Evolutionary conservation across 106 monocot genomes (phyloP).

Genomic region (Hemerocallis citrina): DNA sequence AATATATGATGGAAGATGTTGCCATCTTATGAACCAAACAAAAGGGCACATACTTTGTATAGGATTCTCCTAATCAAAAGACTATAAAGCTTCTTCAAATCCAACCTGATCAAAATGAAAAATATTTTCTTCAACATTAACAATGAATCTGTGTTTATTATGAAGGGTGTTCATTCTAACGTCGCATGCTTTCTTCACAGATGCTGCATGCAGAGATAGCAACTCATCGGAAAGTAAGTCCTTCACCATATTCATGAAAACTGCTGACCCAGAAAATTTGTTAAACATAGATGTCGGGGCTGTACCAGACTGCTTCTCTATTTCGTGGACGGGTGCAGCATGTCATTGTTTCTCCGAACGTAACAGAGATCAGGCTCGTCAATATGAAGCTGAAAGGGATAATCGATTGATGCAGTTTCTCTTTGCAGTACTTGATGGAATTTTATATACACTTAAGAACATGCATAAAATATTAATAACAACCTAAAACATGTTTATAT

Average conservation of each 20-base stretch:
- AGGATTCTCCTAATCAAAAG: not conserved
- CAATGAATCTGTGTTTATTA: not conserved
- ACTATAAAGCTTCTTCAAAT: not conserved
- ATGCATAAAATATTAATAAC: too few relatives aligned
- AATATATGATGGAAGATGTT: slow-evolving; percentile 3
- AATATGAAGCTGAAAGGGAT: slow-evolving; percentile 7
- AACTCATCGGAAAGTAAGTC: slow-evolving; percentile 8
- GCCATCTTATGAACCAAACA: not conserved
- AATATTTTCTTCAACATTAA: not conserved
- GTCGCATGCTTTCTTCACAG: not conserved
- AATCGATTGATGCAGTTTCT: slow-evolving; percentile 21
- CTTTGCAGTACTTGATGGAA: too few relatives aligned
- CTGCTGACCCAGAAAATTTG: slow-evolving; percentile 4
- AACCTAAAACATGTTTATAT: too few relatives aligned
- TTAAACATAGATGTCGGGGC: not conserved
- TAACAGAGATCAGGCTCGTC: slow-evolving; percentile 16
- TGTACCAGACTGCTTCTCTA: slow-evolving; percentile 7
- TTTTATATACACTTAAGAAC: too few relatives aligned
- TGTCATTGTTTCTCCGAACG: not conserved
- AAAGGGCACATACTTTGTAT: not conserved
- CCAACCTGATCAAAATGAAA: too few relatives aligned
- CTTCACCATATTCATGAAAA: slow-evolving; percentile 2
- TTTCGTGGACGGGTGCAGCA: slow-evolving; percentile 11
- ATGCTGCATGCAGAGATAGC: not conserved
- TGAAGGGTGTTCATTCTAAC: not conserved